phyloP scores from a whole-genome alignment of 2,329 filamentous ascomycete genomes.

The Penicillium occitanis region DNA sequence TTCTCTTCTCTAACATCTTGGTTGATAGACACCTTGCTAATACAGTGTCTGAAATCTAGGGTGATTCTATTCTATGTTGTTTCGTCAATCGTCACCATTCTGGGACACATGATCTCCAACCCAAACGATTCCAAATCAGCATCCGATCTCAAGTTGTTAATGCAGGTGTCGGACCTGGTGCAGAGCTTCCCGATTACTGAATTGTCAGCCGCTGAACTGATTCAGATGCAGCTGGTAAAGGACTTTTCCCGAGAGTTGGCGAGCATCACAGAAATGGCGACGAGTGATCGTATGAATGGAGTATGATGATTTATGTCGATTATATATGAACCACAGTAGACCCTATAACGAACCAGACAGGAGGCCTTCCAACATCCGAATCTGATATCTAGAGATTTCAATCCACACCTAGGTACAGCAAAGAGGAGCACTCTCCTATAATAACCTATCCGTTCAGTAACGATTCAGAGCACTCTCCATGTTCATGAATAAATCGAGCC shows the following conservation, averaged over 20 bases:
- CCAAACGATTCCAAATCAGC: background rate
- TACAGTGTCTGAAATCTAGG: background rate
- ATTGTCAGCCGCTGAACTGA: background rate
- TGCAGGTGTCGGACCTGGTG: background rate
- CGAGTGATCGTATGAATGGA: background rate
- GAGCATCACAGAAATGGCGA: background rate
- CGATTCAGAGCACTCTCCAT: too few relatives aligned
- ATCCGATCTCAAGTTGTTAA: background rate
- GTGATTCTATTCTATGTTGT: background rate
- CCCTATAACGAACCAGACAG: too few relatives aligned
- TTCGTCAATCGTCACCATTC: background rate
- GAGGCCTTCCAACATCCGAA: too few relatives aligned
- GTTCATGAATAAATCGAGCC: too few relatives aligned
- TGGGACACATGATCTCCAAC: slow-evolving; percentile 1
- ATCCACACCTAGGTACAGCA: too few relatives aligned
- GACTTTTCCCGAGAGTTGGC: background rate
- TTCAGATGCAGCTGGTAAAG: slow-evolving; percentile 1
- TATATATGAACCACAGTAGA: too few relatives aligned
- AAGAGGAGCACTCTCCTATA: too few relatives aligned
- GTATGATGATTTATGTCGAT: too few relatives aligned
- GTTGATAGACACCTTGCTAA: background rate
- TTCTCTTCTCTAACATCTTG: background rate
- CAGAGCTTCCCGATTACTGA: background rate
- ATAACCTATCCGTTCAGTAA: too few relatives aligned
- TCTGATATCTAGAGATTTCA: too few relatives aligned